phyloP scores from a whole-genome alignment of 2,329 filamentous ascomycete genomes.

The Fusarium sacchari region DNA sequence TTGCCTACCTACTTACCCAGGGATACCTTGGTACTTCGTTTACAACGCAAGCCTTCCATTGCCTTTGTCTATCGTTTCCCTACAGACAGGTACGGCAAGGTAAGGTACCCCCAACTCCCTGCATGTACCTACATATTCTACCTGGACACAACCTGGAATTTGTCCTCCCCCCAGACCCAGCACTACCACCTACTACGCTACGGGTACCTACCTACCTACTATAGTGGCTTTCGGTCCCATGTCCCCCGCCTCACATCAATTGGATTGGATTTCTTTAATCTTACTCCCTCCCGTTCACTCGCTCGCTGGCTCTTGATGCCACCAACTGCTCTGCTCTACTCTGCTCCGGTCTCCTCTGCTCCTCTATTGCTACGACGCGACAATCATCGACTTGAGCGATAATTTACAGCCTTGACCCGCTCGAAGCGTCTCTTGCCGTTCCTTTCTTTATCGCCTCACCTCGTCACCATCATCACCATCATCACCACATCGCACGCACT shows the following conservation, averaged over 20 bases:
- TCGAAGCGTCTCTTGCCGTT: constrained; percentile 7
- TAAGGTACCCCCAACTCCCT: background rate
- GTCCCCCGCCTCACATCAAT: constrained; percentile 31
- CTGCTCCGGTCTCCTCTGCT: constrained; percentile 12
- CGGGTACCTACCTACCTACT: constrained; percentile 15
- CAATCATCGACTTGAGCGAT: constrained; percentile 29
- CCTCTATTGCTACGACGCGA: constrained; percentile 19
- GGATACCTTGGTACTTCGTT: background rate
- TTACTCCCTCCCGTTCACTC: constrained; percentile 29
- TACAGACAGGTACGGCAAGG: background rate
- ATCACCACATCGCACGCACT: background rate
- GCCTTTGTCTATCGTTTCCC: background rate
- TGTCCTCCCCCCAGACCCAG: background rate
- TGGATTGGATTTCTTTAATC: constrained; percentile 33
- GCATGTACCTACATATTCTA: background rate
- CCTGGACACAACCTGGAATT: background rate
- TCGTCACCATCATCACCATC: background rate
- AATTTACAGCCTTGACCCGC: constrained; percentile 13
- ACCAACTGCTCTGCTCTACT: constrained; percentile 24
- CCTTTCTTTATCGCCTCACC: constrained; percentile 9
- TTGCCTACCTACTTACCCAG: background rate
- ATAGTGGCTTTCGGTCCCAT: constrained; percentile 30
- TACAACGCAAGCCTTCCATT: background rate
- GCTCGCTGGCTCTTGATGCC: constrained; percentile 29
- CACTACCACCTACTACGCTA: constrained; percentile 7